Percentiles rank a stretch among this genome's conserved stretches.
Conservation (phyloP, 2,329 filamentous ascomycete species). For the Samsoniella hepiali region DNA sequence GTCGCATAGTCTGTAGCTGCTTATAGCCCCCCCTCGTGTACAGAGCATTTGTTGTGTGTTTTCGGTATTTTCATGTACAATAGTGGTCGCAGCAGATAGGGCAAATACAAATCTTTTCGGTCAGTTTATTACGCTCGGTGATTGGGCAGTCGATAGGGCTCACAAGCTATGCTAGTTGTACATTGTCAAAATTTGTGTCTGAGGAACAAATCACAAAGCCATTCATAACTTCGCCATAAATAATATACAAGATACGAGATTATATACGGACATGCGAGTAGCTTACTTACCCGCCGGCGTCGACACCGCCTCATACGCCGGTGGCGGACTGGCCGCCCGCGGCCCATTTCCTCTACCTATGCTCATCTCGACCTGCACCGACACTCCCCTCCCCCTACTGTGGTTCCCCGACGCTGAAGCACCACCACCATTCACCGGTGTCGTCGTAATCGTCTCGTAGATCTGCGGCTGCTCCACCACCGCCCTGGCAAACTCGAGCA, state of each 20-base stretch:
- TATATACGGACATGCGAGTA: not conserved
- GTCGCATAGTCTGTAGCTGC: too few relatives aligned
- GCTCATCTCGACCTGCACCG: not conserved
- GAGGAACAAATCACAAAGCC: too few relatives aligned
- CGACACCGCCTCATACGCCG: conserved; percentile 4
- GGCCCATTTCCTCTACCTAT: not conserved
- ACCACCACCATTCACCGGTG: not conserved
- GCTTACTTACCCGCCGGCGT: not conserved
- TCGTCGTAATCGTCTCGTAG: conserved; percentile 22
- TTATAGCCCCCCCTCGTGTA: too few relatives aligned
- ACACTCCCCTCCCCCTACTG: not conserved
- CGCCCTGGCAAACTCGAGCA: conserved; percentile 25
- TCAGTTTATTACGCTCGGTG: too few relatives aligned
- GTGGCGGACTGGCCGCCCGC: not conserved
- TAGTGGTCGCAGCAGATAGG: too few relatives aligned
- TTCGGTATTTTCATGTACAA: too few relatives aligned
- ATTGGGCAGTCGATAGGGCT: too few relatives aligned
- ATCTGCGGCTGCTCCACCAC: conserved; percentile 28
- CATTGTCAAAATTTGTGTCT: too few relatives aligned
- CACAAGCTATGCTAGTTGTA: too few relatives aligned
- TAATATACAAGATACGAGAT: not conserved
- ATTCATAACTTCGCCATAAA: not conserved
- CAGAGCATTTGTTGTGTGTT: too few relatives aligned
- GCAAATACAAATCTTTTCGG: too few relatives aligned
- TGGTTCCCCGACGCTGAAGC: conserved; percentile 10